Conservation (phyloP, 768 basidiomycete species). For the Coprinellus micaceus region DNA sequence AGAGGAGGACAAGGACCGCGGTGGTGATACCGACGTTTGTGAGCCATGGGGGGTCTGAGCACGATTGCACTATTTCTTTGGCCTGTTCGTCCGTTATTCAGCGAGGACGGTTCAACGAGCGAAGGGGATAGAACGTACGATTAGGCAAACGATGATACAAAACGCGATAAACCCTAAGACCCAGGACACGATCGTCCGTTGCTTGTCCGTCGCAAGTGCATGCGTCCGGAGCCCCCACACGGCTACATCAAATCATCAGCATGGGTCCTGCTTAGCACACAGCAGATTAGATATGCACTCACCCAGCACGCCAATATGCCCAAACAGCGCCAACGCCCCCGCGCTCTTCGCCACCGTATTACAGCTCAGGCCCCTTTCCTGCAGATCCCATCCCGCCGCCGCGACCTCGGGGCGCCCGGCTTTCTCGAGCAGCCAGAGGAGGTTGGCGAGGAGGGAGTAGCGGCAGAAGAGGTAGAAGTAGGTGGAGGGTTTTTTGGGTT, state of each 20-base stretch:
- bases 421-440: not conserved
- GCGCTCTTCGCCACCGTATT: not conserved
- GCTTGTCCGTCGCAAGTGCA: constrained; percentile 1
- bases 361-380: not conserved
- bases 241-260: not conserved
- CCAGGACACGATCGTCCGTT: not conserved
- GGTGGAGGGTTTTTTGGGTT: not conserved
- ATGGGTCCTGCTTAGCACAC: not conserved
- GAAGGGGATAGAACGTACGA: not conserved
- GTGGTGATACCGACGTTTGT: not conserved
- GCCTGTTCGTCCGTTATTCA: not conserved
- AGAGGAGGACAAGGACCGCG: not conserved
- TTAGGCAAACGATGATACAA: not conserved
- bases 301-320: constrained; percentile 1
- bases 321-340: not conserved
- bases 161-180: not conserved
- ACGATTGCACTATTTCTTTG: not conserved
- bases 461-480: not conserved
- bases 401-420: not conserved
- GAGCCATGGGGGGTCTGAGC: not conserved
- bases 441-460: constrained; percentile 4
- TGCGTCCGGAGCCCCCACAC: constrained; percentile 9
- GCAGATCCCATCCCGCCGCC: not conserved
- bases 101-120: not conserved
- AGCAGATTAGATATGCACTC: not conserved